Evolutionary conservation across 306 rosid genomes (phyloP).

Genomic region (Phaseolus lunatus): DNA sequence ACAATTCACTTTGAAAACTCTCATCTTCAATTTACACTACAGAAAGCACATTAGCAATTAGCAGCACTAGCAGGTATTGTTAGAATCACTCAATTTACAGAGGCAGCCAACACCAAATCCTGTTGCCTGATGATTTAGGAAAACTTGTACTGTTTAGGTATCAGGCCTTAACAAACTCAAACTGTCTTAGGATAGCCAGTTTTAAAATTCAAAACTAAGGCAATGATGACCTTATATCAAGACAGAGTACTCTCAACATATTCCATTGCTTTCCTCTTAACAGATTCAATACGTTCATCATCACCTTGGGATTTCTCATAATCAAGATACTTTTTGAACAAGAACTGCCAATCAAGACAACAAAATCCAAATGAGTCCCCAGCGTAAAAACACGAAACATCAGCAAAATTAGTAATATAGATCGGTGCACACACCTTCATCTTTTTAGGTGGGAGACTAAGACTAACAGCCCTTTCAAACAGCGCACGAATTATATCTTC

Average conservation of each 20-base stretch:
- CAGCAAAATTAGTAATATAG: constrained; percentile 4
- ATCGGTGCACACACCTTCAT: constrained; percentile 70
- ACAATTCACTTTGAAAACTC: constrained; percentile 7
- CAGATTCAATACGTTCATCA: constrained; percentile 73
- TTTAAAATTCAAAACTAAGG: not conserved
- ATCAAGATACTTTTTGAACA: constrained; percentile 81
- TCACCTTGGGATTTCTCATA: constrained; percentile 85
- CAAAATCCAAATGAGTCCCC: constrained; percentile 24
- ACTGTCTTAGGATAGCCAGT: not conserved
- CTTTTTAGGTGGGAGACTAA: constrained; percentile 87
- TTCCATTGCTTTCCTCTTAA: constrained; percentile 83
- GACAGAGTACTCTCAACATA: constrained; percentile 72
- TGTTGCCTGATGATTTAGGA: not conserved
- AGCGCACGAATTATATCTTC: constrained; percentile 75
- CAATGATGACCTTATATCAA: constrained; percentile 42
- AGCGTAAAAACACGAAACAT: not conserved
- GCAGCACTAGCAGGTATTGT: not conserved
- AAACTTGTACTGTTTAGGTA: not conserved
- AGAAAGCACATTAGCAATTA: not conserved
- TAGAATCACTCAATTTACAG: constrained; percentile 5
- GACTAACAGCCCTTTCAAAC: constrained; percentile 88
- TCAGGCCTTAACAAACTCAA: not conserved
- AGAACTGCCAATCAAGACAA: constrained; percentile 65
- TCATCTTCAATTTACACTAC: constrained; percentile 16
- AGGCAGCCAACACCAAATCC: not conserved